Evolutionary conservation across 441 rosid species (phyloP), one percentile per base, ranked within the genome.

Genomic region (Macaranga tanarius): DNA sequence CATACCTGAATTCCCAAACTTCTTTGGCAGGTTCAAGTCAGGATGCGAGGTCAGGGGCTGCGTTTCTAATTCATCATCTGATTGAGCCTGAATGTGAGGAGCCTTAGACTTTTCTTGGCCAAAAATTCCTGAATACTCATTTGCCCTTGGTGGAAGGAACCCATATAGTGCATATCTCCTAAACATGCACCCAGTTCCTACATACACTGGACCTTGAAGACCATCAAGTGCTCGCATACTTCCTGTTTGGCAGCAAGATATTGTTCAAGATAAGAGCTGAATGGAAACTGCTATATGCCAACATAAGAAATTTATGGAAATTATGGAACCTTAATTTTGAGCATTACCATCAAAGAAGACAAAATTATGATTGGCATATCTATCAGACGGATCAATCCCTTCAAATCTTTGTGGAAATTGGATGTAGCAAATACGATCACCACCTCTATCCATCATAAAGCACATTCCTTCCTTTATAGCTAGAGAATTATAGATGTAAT

Each of bases 401-500:
- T 93, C 98, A 44, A 93, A 93, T 71, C 98, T 69, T 78, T 93
- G 98, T 0, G 98, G 98, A 75, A 93, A 93, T 74, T 93, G 98
- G 42, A 93, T 83, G 85, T 88, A 93, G 84, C 98, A 91, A 38
- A 93, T 81, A 7, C 98, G 80, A 47, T 93, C 97, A 10, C 98
- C 98, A 0, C 97, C 95, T 5, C 98, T 88, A 72, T 93, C 98
- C 97, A 93, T 91, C 98, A 91, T 91, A 82, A 91, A 93, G 76
- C 98, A 93, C 89, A 93, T 91, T 23, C 97, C 98, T 62, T 93
- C 98, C 75, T 70, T 88, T 74, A 93, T 79, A 56, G 98, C 97
- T 65, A 73, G 65, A 16, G 87, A 87, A 77, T 93, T 93, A 74
- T 86, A 91, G 45, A 93, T 57, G 77, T 93, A 93, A 77, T 93